phyloP scores from a whole-genome alignment of 495 filamentous ascomycete species.

The Hyaloscypha bicolor region DNA sequence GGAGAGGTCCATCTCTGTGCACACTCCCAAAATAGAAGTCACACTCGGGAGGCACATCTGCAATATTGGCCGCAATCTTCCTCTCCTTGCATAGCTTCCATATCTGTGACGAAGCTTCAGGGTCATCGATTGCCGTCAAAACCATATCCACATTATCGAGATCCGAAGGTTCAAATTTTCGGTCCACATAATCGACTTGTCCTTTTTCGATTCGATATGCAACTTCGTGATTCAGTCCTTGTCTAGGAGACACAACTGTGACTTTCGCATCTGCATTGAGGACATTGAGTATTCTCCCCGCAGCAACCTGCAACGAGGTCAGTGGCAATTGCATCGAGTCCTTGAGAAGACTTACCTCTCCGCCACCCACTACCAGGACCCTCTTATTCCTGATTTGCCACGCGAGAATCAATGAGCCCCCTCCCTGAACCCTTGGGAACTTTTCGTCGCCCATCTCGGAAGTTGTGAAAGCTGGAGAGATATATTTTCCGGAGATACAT shows the following conservation, averaged over 20 bases:
- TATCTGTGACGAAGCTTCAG: conserved; percentile 79
- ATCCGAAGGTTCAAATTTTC: conserved; percentile 78
- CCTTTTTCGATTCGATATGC: conserved; percentile 71
- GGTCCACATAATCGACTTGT: conserved; percentile 77
- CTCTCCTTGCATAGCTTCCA: conserved; percentile 89
- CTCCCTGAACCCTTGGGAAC: conserved; percentile 82
- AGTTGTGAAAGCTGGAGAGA: conserved; percentile 9
- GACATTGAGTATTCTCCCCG: conserved; percentile 86
- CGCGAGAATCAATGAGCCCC: conserved; percentile 89
- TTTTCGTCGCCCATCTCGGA: conserved; percentile 34
- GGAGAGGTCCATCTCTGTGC: conserved; percentile 90
- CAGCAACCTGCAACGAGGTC: conserved; percentile 71
- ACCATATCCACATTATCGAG: conserved; percentile 84
- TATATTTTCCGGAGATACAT: background rate
- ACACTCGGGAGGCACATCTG: conserved; percentile 94
- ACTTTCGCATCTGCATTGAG: conserved; percentile 94
- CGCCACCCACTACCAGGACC: conserved; percentile 88
- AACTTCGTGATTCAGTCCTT: conserved; percentile 86
- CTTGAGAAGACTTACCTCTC: conserved; percentile 63
- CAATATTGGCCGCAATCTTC: conserved; percentile 89
- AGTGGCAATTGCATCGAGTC: conserved; percentile 26
- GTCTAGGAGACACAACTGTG: conserved; percentile 77
- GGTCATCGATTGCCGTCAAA: conserved; percentile 89
- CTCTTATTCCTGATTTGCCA: conserved; percentile 88
- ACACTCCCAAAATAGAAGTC: conserved; percentile 98